phyloP scores from a whole-genome alignment of 208 protist genomes.

The Leishmania aethiopica region DNA sequence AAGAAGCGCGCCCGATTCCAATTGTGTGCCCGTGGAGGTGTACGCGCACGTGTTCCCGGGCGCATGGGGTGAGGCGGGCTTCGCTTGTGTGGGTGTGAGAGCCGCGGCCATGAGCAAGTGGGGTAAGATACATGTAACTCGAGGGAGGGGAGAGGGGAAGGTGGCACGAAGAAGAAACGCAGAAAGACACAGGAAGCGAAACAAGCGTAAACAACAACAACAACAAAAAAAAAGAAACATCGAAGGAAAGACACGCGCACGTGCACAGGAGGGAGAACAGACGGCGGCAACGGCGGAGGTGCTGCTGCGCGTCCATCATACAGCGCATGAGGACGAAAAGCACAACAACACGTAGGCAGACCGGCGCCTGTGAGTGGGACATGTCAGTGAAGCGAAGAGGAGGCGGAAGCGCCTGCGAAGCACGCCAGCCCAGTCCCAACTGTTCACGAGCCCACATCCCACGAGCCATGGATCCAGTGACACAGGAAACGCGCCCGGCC shows the following conservation, averaged over 20 bases:
- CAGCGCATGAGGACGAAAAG: background rate
- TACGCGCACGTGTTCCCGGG: background rate
- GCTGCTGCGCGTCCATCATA: background rate
- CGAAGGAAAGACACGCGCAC: background rate
- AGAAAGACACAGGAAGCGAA: background rate
- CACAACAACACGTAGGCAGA: background rate
- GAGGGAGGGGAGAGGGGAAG: background rate
- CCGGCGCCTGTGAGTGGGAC: background rate
- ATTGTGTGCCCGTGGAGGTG: background rate
- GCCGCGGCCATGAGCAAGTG: background rate
- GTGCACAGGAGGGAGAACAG: background rate
- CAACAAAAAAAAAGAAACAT: background rate
- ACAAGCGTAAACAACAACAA: background rate
- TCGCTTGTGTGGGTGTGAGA: background rate
- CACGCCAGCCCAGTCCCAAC: background rate
- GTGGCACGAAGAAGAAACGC: background rate
- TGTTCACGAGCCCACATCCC: background rate
- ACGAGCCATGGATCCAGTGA: background rate
- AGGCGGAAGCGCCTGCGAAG: background rate
- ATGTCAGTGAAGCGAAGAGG: background rate
- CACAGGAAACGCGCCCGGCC: background rate
- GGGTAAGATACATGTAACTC: background rate
- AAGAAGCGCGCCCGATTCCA: background rate
- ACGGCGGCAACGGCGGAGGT: background rate
- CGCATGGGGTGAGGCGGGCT: background rate